A percentile compares a stretch with the other conserved stretches of the same genome.
These are phyloP conservation scores for Schwanniomyces polymorphus DNA, from an alignment of 805 yeast genomes.

Conservation along the genomic window DNA sequence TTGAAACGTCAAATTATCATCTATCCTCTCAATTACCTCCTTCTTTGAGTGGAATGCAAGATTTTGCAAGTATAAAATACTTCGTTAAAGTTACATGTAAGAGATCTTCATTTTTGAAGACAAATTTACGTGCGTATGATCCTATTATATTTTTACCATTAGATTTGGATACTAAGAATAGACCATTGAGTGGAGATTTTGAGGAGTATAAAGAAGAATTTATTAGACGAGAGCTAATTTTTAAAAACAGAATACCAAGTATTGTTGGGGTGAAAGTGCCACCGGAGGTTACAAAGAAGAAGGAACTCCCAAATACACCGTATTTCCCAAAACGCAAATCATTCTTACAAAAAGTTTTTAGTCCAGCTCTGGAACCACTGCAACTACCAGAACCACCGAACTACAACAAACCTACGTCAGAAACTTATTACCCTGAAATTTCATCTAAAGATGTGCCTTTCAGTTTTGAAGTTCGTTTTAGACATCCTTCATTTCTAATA, in stretches of 20 bases:
- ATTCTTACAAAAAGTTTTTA: slow-evolving; percentile 28
- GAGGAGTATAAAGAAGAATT: slow-evolving; percentile 43
- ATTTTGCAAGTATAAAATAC: slow-evolving; percentile 46
- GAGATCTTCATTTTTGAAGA: slow-evolving; percentile 47
- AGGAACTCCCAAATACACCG: slow-evolving; percentile 18
- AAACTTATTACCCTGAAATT: slow-evolving; percentile 18
- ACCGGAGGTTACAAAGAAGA: slow-evolving; percentile 12
- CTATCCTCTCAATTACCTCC: slow-evolving; percentile 32
- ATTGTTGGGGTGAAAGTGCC: slow-evolving; percentile 38
- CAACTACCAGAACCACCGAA: slow-evolving; percentile 9
- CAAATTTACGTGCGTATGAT: slow-evolving; percentile 45
- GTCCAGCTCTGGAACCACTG: slow-evolving; percentile 9
- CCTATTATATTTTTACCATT: slow-evolving; percentile 58
- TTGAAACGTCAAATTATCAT: slow-evolving; percentile 18
- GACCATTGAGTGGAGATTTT: slow-evolving; percentile 16
- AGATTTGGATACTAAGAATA: slow-evolving; percentile 30
- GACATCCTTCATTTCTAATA: slow-evolving; percentile 46
- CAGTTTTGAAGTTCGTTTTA: slow-evolving; percentile 49
- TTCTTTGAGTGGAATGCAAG: slow-evolving; percentile 28
- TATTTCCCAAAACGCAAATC: slow-evolving; percentile 19
- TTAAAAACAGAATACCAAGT: slow-evolving; percentile 43
- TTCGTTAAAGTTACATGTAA: slow-evolving; percentile 63
- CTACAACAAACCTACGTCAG: slow-evolving; percentile 5
- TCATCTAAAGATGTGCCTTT: slow-evolving; percentile 37
- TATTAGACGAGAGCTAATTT: slow-evolving; percentile 41